Conservation (phyloP, 805 yeast genomes). For the Metschnikowia cerradonensis region DNA sequence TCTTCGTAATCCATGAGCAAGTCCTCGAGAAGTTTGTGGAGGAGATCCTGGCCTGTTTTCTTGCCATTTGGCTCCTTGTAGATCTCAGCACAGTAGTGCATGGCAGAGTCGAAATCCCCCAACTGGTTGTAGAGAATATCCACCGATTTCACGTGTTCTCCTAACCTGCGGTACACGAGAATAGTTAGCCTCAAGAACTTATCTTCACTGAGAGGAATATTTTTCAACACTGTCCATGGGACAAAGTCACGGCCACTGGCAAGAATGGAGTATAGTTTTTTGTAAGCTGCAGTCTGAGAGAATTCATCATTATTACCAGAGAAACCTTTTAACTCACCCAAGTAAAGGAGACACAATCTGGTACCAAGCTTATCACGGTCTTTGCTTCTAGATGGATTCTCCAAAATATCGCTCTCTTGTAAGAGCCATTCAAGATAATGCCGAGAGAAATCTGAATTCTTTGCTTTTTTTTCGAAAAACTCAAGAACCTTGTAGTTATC, state of each 20-base stretch:
- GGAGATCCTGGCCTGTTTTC: constrained; percentile 38
- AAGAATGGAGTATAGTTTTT: constrained; percentile 32
- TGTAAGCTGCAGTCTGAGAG: constrained; percentile 19
- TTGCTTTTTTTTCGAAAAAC: constrained; percentile 35
- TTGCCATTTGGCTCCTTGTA: constrained; percentile 31
- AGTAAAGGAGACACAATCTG: constrained; percentile 30
- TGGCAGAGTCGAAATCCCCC: constrained; percentile 54
- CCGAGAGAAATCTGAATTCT: constrained; percentile 23
- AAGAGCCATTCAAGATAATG: constrained; percentile 46
- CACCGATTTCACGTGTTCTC: constrained; percentile 60
- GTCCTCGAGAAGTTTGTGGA: constrained; percentile 51
- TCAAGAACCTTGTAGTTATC: constrained; percentile 52
- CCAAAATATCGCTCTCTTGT: constrained; percentile 32
- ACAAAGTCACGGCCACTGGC: constrained; percentile 30
- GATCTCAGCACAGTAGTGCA: constrained; percentile 54
- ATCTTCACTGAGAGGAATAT: constrained; percentile 31
- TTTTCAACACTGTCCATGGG: constrained; percentile 33
- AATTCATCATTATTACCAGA: constrained; percentile 11
- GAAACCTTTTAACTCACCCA: constrained; percentile 21
- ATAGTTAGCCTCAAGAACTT: constrained; percentile 46
- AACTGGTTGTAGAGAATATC: constrained; percentile 57
- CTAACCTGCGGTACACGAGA: constrained; percentile 53
- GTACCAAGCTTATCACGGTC: constrained; percentile 31
- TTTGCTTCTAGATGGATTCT: constrained; percentile 13
- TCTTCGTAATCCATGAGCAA: constrained; percentile 38